Evolutionary conservation across 345 rosid species (phyloP).

Genomic region (Aegle marmelos): DNA sequence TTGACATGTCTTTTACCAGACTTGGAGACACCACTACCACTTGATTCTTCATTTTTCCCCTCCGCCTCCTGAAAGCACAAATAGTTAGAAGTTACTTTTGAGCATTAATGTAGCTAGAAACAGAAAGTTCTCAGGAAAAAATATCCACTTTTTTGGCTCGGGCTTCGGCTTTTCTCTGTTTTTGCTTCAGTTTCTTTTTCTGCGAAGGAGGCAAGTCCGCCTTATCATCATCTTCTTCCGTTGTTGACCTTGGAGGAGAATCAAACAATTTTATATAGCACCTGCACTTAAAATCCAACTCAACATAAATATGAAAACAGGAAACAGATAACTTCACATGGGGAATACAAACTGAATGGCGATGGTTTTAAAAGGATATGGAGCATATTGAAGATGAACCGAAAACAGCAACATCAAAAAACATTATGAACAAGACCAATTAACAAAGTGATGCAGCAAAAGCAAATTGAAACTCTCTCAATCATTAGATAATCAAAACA

Average conservation of each 20-base stretch:
- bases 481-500: background rate
- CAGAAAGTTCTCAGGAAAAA: conserved; percentile 5
- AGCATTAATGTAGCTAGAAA: background rate
- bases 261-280: conserved; percentile 87
- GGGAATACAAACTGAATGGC: background rate
- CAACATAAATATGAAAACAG: background rate
- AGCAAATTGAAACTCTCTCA: background rate
- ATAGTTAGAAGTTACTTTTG: conserved; percentile 11
- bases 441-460: background rate
- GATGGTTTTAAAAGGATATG: background rate
- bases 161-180: conserved; percentile 94
- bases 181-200: conserved; percentile 87
- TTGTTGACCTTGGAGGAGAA: conserved; percentile 67
- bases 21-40: conserved; percentile 64
- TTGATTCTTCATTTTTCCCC: conserved; percentile 77
- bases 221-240: conserved; percentile 75
- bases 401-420: background rate
- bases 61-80: conserved; percentile 74
- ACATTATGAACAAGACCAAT: background rate
- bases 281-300: conserved; percentile 44
- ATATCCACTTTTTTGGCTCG: conserved; percentile 84
- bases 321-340: background rate
- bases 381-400: background rate
- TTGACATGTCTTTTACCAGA: conserved; percentile 84
- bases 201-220: conserved; percentile 85